These are phyloP conservation scores for Tetrapisispora taiwanensis DNA, from an alignment of 805 yeast genomes.

Conservation along the genomic window DNA sequence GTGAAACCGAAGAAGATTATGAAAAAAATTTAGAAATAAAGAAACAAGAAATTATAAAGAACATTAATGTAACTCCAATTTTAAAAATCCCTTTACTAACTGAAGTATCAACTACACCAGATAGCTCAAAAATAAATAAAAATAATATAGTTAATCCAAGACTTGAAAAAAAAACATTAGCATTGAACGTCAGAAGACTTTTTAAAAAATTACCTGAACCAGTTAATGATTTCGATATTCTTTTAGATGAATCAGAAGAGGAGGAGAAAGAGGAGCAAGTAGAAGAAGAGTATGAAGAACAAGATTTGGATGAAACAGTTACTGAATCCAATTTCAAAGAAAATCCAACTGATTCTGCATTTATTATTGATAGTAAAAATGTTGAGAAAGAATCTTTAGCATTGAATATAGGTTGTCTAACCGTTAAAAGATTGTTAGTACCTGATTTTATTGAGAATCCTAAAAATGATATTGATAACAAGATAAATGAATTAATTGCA, in stretches of 20 bases:
- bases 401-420: neutral
- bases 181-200: slow-evolving; percentile 2
- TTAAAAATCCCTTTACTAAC: neutral
- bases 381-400: neutral
- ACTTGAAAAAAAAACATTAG: neutral
- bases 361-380: neutral
- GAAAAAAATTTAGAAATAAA: slow-evolving; percentile 15
- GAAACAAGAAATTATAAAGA: slow-evolving; percentile 16
- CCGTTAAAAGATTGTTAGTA: slow-evolving; percentile 3
- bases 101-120: neutral
- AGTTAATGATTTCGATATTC: slow-evolving; percentile 38
- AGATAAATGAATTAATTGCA: slow-evolving; percentile 17
- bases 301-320: neutral
- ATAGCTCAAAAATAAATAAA: neutral
- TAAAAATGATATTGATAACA: slow-evolving; percentile 10
- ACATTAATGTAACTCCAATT: slow-evolving; percentile 5
- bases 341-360: neutral
- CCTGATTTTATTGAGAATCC: slow-evolving; percentile 15
- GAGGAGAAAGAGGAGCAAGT: slow-evolving; percentile 11
- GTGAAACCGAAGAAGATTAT: slow-evolving; percentile 7
- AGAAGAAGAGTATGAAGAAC: slow-evolving; percentile 1
- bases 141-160: neutral
- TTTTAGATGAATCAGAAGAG: slow-evolving; percentile 26
- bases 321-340: neutral
- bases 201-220: slow-evolving; percentile 34